Evolutionary conservation across 2,329 filamentous ascomycete species (phyloP).

Genomic region (Phialocephala sp.): DNA sequence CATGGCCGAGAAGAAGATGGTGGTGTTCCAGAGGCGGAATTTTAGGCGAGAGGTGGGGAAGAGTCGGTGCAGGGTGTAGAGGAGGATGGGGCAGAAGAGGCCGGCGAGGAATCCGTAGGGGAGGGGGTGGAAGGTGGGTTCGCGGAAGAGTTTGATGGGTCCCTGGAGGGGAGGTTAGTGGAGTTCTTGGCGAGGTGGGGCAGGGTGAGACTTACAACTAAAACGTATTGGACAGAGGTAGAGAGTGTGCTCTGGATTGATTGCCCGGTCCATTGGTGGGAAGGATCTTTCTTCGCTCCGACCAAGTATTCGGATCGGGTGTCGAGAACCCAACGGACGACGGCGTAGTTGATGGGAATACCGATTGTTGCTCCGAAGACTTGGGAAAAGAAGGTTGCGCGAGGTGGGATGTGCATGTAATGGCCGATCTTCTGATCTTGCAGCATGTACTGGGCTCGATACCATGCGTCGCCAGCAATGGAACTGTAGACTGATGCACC

Average conservation of each 20-base stretch:
- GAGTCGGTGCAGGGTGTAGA: conserved; percentile 57
- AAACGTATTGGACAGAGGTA: conserved; percentile 63
- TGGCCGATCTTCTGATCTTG: conserved; percentile 69
- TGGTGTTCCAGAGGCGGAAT: conserved; percentile 63
- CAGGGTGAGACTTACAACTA: conserved; percentile 52
- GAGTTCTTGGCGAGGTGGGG: background rate
- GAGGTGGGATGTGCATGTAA: conserved; percentile 66
- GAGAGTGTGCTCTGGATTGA: conserved; percentile 56
- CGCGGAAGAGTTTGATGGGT: conserved; percentile 55
- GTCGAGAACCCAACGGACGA: conserved; percentile 63
- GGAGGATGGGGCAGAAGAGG: conserved; percentile 49
- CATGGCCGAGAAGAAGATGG: conserved; percentile 64
- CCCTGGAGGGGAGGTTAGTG: conserved; percentile 36
- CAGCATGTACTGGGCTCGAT: conserved; percentile 61
- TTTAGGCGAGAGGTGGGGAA: conserved; percentile 54
- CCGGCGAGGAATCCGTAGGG: conserved; percentile 61
- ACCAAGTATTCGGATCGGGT: conserved; percentile 61
- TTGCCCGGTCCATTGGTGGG: conserved; percentile 67
- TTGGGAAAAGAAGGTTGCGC: conserved; percentile 64
- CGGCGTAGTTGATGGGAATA: conserved; percentile 65
- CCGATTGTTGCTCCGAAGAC: conserved; percentile 63
- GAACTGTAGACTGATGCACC: conserved; percentile 62
- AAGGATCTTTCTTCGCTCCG: conserved; percentile 55
- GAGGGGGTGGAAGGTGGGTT: conserved; percentile 53
- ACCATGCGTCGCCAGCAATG: conserved; percentile 67